These are phyloP conservation scores for Anthracocystis panici-leucophaei DNA, from an alignment of 1,284 basidiomycete species.

Conservation along the genomic window DNA sequence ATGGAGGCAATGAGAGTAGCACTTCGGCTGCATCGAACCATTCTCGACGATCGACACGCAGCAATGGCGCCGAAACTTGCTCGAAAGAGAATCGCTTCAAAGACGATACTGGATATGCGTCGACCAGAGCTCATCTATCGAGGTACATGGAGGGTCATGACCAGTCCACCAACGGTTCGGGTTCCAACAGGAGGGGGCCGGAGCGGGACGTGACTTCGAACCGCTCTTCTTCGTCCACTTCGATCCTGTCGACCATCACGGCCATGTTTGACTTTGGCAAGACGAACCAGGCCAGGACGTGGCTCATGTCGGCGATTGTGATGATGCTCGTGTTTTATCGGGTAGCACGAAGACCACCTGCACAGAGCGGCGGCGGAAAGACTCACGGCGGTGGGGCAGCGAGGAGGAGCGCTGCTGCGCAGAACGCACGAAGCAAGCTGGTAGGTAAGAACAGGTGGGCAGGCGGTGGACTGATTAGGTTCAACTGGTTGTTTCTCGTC, in stretches of 20 bases:
- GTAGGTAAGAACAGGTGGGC: constrained; percentile 21
- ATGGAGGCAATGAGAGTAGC: constrained; percentile 45
- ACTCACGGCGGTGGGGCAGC: not conserved
- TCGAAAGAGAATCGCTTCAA: constrained; percentile 25
- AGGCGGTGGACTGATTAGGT: constrained; percentile 18
- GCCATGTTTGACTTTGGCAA: constrained; percentile 40
- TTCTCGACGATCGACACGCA: constrained; percentile 34
- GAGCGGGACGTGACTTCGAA: constrained; percentile 16
- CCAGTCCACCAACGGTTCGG: not conserved
- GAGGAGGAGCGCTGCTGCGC: constrained; percentile 30
- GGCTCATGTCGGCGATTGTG: constrained; percentile 46
- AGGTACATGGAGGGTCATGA: constrained; percentile 45
- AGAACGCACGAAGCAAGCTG: constrained; percentile 40
- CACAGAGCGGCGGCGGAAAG: constrained; percentile 3
- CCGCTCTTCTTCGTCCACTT: constrained; percentile 17
- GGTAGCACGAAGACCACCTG: constrained; percentile 21
- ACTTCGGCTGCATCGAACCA: constrained; percentile 44
- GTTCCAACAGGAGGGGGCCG: constrained; percentile 6
- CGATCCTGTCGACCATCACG: constrained; percentile 32
- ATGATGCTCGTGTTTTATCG: constrained; percentile 43
- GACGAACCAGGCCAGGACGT: constrained; percentile 30
- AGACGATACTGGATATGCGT: constrained; percentile 41
- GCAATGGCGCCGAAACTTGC: constrained; percentile 3
- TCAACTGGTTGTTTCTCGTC: constrained; percentile 40
- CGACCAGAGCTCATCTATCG: constrained; percentile 44